These are phyloP conservation scores for Pichia sp. DNA, from an alignment of 1,139 yeast genomes.

Conservation along the genomic window DNA sequence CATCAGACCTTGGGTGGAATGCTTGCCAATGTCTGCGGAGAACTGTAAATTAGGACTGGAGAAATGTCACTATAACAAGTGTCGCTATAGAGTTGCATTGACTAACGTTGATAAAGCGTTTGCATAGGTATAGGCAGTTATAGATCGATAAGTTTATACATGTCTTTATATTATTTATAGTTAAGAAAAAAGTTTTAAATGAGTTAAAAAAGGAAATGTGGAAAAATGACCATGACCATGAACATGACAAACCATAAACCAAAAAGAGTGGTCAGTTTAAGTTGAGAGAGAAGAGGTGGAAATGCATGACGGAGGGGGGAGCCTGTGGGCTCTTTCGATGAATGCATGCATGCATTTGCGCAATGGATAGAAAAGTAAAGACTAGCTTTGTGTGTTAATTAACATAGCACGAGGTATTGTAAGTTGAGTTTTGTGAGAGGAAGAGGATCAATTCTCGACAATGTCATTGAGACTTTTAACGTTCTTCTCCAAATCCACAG, in stretches of 20 bases:
- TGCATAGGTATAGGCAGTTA: conserved; percentile 2
- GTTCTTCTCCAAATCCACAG: conserved; percentile 33
- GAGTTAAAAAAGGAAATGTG: too few species aligned
- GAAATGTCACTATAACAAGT: conserved; percentile 47
- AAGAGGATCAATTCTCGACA: conserved; percentile 6
- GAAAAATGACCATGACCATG: too few species aligned
- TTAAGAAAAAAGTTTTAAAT: not conserved
- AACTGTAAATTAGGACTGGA: conserved; percentile 45
- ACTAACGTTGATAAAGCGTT: conserved; percentile 46
- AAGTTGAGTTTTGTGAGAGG: too few species aligned
- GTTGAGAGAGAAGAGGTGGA: too few species aligned
- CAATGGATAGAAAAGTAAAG: not conserved
- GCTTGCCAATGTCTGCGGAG: conserved; percentile 41
- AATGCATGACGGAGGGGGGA: too few species aligned
- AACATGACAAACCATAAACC: too few species aligned
- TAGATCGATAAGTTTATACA: too few species aligned
- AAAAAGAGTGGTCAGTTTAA: too few species aligned
- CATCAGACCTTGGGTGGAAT: conserved; percentile 53
- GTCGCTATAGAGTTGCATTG: conserved; percentile 57
- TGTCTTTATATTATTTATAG: not conserved
- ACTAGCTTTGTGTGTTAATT: too few species aligned
- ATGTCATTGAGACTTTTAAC: conserved; percentile 17
- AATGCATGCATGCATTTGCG: too few species aligned
- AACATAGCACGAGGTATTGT: too few species aligned
- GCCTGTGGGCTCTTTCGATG: too few species aligned